Conservation (phyloP, 225 moss, liverwort and hornwort species). For the Thuidium tamariscinum region DNA sequence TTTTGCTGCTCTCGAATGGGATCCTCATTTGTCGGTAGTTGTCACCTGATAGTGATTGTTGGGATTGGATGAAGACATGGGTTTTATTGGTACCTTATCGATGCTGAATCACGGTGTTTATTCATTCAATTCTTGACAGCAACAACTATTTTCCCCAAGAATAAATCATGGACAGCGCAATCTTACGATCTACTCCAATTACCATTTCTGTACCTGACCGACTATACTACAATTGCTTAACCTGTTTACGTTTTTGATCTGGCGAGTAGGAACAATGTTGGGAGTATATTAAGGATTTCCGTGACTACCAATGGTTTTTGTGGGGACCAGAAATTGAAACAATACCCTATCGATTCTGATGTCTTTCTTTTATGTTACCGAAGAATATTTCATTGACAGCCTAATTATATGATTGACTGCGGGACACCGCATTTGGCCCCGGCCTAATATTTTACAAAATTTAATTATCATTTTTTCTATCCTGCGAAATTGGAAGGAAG, state of each 20-base stretch:
- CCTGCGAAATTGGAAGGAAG: neutral
- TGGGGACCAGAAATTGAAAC: neutral
- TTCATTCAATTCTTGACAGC: neutral
- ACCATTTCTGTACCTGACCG: neutral
- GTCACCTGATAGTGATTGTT: neutral
- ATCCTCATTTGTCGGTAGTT: neutral
- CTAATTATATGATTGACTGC: neutral
- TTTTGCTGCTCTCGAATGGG: neutral
- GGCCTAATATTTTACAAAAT: neutral
- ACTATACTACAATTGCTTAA: neutral
- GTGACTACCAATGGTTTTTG: neutral
- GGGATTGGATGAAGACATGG: neutral
- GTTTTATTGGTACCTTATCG: neutral
- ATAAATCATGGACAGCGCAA: too few species aligned
- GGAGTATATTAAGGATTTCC: neutral
- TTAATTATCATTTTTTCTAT: neutral
- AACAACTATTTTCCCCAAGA: neutral
- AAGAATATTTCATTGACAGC: neutral
- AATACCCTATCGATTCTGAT: neutral
- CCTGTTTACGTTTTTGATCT: neutral
- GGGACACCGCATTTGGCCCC: too few species aligned
- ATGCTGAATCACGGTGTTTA: neutral
- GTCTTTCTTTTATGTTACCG: neutral
- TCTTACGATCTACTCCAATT: neutral
- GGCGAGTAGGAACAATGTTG: neutral